These are phyloP conservation scores for Opeltia flavorubescens DNA, from an alignment of 495 filamentous ascomycete species.

Conservation along the genomic window DNA sequence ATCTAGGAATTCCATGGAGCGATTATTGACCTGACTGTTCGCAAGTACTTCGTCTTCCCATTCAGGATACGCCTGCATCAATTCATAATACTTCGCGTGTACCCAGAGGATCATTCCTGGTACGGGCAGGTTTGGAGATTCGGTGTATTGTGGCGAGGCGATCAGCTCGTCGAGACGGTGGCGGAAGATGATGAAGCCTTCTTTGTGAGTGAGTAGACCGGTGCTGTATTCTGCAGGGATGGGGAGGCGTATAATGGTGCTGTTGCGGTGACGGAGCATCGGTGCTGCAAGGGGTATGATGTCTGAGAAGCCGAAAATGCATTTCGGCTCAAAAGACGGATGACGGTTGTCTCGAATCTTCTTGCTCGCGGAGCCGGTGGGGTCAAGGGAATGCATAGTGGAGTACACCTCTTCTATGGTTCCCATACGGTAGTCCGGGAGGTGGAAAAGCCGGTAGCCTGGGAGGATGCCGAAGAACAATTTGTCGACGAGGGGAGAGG, in stretches of 20 bases:
- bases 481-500: constrained; percentile 3
- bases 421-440: constrained; percentile 1
- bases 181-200: constrained; percentile 9
- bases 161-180: not conserved
- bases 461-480: constrained; percentile 13
- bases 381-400: constrained; percentile 3
- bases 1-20: not conserved
- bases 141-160: not conserved
- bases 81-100: not conserved
- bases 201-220: constrained; percentile 4
- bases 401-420: constrained; percentile 2
- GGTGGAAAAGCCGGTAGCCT: not conserved
- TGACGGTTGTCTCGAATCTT: constrained; percentile 3
- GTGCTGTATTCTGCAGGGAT: not conserved
- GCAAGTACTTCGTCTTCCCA: constrained; percentile 4
- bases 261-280: constrained; percentile 1
- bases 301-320: constrained; percentile 7
- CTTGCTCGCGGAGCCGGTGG: not conserved
- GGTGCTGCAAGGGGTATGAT: constrained; percentile 7
- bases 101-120: not conserved
- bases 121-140: not conserved
- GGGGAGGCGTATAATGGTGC: constrained; percentile 4
- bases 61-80: not conserved
- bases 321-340: not conserved
- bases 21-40: not conserved